phyloP scores from a whole-genome alignment of 2,329 filamentous ascomycete species.

The Ophiosphaerella herpotricha region DNA sequence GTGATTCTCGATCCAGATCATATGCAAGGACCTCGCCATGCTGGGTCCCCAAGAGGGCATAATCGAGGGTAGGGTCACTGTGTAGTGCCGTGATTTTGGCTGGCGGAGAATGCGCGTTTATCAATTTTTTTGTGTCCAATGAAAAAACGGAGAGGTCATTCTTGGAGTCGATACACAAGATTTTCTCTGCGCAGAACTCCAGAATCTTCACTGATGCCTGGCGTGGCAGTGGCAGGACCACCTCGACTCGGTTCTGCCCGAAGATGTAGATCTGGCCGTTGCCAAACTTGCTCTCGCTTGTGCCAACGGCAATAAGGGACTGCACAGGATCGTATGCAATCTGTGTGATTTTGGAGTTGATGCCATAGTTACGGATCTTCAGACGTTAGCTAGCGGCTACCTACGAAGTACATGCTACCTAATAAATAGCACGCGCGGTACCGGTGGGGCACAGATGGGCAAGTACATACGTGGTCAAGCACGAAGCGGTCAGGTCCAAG shows the following conservation, averaged over 20 bases:
- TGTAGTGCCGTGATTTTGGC: conserved; percentile 74
- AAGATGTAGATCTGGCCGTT: conserved; percentile 87
- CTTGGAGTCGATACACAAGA: conserved; percentile 82
- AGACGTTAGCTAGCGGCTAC: conserved; percentile 20
- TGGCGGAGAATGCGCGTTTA: conserved; percentile 74
- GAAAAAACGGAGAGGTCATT: conserved; percentile 88
- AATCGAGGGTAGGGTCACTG: conserved; percentile 90
- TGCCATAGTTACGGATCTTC: conserved; percentile 54
- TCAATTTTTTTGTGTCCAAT: conserved; percentile 68
- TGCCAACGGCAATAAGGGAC: conserved; percentile 89
- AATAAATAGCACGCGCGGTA: neutral
- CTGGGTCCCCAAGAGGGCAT: conserved; percentile 82
- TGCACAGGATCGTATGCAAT: conserved; percentile 93
- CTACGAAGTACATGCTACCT: neutral
- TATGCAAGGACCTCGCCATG: conserved; percentile 89
- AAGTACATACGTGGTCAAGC: conserved; percentile 71
- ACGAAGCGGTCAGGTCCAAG: conserved; percentile 78
- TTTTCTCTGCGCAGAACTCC: conserved; percentile 83
- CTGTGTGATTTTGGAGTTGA: conserved; percentile 69
- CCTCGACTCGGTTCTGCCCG: conserved; percentile 79
- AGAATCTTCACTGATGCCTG: conserved; percentile 75
- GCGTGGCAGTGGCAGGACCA: conserved; percentile 71
- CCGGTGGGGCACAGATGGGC: conserved; percentile 18
- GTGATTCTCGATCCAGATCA: conserved; percentile 79
- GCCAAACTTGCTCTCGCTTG: conserved; percentile 83